Evolutionary conservation across 371 early-diverging fungal genomes (phyloP), one percentile per base, ranked within the genome.

Genomic region (Syncephalastrum contaminatum): DNA sequence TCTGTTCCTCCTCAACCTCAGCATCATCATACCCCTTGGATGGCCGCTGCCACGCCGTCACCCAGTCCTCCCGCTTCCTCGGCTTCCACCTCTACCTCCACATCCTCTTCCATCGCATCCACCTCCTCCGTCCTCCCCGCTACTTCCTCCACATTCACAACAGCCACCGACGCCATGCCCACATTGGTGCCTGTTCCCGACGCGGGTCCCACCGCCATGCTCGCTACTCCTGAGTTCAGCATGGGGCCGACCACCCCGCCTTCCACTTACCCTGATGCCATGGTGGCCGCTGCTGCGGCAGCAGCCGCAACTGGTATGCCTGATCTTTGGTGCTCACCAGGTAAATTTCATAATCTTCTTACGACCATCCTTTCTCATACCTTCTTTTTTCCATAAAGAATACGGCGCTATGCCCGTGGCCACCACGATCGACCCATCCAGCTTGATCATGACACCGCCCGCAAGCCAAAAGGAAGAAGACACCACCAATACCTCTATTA

Each of bases 151-250:
- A n/a, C 54, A 22, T 16, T 54, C 22, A 4, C 54, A 54, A 54
- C 24, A 4, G 53, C 18, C 24, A 45, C 14, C n/a, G 47, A 39
- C 36, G 48, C 53, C 18, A 39, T 59, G 40, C 56, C 62, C 21
- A 56, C 59, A 0, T 45, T 75, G 57, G 62, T 75, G 4, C 58
- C 76, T 43, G 76, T 75, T 6, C 76, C 76, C 48, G 70, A 75
- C 56, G 72, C 76, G 51, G 76, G 76, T 18, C 76, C 76, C 0
- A 75, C 76, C 21, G 76, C 70, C 46, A 62, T 75, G 46, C 50
- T 75, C 5, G 57, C 73, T 19, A 57, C 66, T 49, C 48, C 54
- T 1, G 58, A 58, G 4, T 51, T 55, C 18, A 24, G 36, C 36
- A 30, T 30, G 36, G 36, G 36, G 6, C 27, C 46, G 8, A 47